Evolutionary conservation across 108 stramenopile genomes (phyloP).

Genomic region (Nannochloropsis granulata): DNA sequence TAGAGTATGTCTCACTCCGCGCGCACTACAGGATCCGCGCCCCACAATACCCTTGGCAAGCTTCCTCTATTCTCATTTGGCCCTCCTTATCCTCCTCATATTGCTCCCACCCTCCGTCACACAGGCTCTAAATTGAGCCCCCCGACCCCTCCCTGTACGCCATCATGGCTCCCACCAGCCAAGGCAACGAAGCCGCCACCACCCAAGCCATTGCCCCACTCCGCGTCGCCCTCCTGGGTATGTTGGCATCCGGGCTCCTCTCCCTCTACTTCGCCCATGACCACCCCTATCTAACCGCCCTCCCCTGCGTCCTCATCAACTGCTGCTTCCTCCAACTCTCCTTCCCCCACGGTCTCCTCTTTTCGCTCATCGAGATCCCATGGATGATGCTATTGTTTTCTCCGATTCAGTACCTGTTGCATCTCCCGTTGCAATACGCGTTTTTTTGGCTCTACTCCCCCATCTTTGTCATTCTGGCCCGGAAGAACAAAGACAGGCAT

Average conservation of each 20-base stretch:
- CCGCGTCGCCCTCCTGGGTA: neutral
- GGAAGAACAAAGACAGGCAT: neutral
- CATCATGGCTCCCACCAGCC: neutral
- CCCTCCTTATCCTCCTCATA: no score
- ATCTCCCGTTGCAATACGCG: neutral
- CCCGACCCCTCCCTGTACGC: no score
- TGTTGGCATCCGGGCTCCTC: neutral
- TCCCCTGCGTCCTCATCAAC: neutral
- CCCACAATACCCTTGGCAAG: no score
- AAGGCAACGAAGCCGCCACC: neutral
- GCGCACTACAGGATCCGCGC: no score
- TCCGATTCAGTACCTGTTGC: neutral
- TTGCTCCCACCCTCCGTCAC: no score
- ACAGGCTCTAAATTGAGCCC: no score
- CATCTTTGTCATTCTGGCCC: neutral
- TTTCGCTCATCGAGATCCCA: neutral
- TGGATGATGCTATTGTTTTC: neutral
- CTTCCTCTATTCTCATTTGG: no score
- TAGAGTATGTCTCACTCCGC: no score
- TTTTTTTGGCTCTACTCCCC: neutral
- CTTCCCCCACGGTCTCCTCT: neutral
- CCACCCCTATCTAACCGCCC: neutral
- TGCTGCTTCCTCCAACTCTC: neutral
- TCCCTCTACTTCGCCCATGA: neutral
- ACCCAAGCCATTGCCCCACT: neutral